phyloP scores from a whole-genome alignment of 208 protist species.

The Crithidia bombi region DNA sequence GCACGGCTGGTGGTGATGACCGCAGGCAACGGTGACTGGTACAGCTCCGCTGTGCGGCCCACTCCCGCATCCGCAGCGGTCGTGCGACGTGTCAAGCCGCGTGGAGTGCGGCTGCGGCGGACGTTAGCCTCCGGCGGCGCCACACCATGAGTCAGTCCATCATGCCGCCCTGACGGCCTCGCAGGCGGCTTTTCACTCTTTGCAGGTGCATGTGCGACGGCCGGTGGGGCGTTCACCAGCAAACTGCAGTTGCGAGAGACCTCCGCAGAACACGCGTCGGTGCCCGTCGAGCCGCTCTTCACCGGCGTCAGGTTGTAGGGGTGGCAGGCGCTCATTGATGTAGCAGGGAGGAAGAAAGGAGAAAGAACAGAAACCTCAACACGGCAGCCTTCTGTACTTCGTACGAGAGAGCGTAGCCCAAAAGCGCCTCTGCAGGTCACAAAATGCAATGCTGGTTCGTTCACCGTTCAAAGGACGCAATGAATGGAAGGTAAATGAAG shows the following conservation, averaged over 20 bases:
- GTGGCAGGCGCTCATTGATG: background rate
- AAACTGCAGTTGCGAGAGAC: background rate
- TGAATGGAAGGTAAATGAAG: too few species aligned
- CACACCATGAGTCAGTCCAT: background rate
- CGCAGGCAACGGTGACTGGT: background rate
- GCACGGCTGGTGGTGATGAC: slow-evolving; percentile 1
- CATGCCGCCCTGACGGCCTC: background rate
- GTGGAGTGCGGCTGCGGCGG: slow-evolving; percentile 4
- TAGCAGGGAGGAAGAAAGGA: background rate
- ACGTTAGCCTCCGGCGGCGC: background rate
- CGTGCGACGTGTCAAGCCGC: background rate
- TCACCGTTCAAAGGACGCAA: too few species aligned
- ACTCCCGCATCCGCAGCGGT: background rate
- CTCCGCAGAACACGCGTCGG: background rate
- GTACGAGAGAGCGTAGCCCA: too few species aligned
- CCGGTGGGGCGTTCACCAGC: background rate
- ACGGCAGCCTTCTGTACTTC: too few species aligned
- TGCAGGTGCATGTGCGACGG: background rate
- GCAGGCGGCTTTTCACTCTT: background rate
- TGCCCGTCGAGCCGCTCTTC: background rate
- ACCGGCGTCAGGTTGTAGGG: background rate
- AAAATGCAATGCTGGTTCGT: too few species aligned
- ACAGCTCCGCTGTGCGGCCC: background rate
- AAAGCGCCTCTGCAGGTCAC: too few species aligned
- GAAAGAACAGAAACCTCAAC: background rate